Conservation (phyloP, 257 asterid genomes). For the Solanum medicagineum region DNA sequence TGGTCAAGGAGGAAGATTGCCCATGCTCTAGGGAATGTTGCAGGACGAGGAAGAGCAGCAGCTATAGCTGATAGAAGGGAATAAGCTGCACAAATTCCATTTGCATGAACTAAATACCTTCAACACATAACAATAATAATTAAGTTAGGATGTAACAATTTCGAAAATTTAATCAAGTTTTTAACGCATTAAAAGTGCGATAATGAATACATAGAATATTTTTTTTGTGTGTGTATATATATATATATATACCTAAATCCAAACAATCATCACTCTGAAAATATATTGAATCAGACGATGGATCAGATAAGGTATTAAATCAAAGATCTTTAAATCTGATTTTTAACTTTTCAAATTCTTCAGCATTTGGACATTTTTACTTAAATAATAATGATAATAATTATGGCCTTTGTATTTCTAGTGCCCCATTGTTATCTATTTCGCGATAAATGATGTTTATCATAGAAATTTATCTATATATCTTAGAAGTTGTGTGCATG, state of each 20-base stretch:
- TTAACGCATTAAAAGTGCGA: neutral
- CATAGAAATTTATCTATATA: neutral
- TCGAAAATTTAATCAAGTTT: neutral
- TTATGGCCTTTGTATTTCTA: neutral
- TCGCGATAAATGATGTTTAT: neutral
- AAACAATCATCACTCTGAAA: too few species aligned
- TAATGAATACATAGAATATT: neutral
- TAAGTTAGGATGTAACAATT: neutral
- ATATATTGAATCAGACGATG: too few species aligned
- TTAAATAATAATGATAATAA: neutral
- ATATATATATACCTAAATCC: too few species aligned
- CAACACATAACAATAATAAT: neutral
- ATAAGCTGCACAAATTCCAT: conserved; percentile 81
- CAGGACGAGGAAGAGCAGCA: conserved; percentile 55
- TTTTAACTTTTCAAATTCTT: neutral
- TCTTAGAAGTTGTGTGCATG: neutral
- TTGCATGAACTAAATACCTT: conserved; percentile 77
- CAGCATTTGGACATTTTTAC: neutral
- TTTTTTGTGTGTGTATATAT: too few species aligned
- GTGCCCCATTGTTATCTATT: neutral
- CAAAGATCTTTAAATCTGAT: neutral
- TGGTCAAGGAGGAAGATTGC: conserved; percentile 76
- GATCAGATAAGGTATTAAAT: too few species aligned
- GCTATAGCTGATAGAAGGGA: conserved; percentile 74
- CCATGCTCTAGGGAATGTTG: conserved; percentile 68